These are phyloP conservation scores for Chaetomiaceae sp. DNA, from an alignment of 2,329 filamentous ascomycete genomes.

Conservation along the genomic window DNA sequence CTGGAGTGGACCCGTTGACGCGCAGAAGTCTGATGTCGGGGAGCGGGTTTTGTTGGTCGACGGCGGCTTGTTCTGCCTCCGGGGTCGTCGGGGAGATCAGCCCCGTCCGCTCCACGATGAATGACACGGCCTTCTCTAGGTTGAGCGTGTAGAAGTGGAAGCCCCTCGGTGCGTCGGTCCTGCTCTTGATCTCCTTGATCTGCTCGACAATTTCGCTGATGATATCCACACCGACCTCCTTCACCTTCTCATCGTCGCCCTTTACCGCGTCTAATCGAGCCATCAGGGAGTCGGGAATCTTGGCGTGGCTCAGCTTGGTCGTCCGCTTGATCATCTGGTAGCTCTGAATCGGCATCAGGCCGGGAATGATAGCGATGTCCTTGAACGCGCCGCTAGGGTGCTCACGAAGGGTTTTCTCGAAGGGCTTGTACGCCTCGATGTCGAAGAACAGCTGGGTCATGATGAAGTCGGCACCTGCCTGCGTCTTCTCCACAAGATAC, in stretches of 20 bases:
- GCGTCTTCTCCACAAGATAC: slow-evolving; percentile 82
- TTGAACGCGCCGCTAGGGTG: slow-evolving; percentile 83
- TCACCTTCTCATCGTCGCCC: slow-evolving; percentile 75
- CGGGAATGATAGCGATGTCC: slow-evolving; percentile 83
- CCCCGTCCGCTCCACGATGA: slow-evolving; percentile 79
- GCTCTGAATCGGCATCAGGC: slow-evolving; percentile 95
- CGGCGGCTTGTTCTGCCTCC: slow-evolving; percentile 44
- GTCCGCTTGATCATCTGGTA: slow-evolving; percentile 93
- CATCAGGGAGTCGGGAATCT: slow-evolving; percentile 65
- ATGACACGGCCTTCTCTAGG: slow-evolving; percentile 89
- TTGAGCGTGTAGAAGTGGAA: slow-evolving; percentile 99
- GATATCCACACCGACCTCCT: slow-evolving; percentile 73
- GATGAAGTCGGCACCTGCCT: slow-evolving; percentile 91
- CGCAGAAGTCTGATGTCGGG: slow-evolving; percentile 40
- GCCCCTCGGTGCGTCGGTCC: slow-evolving; percentile 56
- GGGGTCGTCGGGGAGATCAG: slow-evolving; percentile 61
- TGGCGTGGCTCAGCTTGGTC: slow-evolving; percentile 88
- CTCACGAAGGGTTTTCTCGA: slow-evolving; percentile 68
- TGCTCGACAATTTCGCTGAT: slow-evolving; percentile 76
- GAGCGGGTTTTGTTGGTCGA: slow-evolving; percentile 40
- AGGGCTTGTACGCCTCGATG: slow-evolving; percentile 70
- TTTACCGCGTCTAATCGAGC: slow-evolving; percentile 65
- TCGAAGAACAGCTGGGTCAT: slow-evolving; percentile 99
- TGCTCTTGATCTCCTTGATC: slow-evolving; percentile 58
- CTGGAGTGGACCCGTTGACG: slow-evolving; percentile 43